A percentile compares a stretch with the other conserved stretches of the same genome.
Evolutionary conservation across 75 land plant species (phyloP).

Genomic region (Selaginella moellendorffii): DNA sequence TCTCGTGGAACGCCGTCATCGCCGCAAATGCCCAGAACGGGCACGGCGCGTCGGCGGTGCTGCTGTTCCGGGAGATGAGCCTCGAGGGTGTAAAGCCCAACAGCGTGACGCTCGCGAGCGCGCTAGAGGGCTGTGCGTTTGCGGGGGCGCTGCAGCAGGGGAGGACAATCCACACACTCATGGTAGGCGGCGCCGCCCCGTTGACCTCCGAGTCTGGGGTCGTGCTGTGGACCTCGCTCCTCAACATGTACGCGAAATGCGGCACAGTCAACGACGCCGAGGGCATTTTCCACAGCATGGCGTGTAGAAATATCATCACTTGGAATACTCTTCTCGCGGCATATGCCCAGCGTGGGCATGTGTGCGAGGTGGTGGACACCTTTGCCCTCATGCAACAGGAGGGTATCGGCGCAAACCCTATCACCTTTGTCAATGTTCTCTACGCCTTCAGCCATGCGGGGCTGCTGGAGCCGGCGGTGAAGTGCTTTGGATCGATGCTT

Average conservation of each 20-base stretch:
- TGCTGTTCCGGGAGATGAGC: not conserved
- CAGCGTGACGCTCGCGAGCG: not conserved
- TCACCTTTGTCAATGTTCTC: conserved; percentile 30
- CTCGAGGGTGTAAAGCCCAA: not conserved
- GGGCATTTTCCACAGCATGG: conserved; percentile 24
- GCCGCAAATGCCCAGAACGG: not conserved
- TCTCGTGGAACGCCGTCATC: not conserved
- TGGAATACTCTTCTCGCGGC: conserved; percentile 59
- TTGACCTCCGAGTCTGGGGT: conserved; percentile 3
- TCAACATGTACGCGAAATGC: conserved; percentile 28
- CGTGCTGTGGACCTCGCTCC: conserved; percentile 34
- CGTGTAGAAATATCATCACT: conserved; percentile 29
- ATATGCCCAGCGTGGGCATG: conserved; percentile 25
- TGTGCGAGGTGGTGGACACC: conserved; percentile 31
- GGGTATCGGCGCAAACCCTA: conserved; percentile 31
- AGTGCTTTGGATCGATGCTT: not conserved
- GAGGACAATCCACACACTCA: too few species aligned
- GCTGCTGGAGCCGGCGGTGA: not conserved
- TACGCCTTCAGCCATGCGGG: conserved; percentile 22
- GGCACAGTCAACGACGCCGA: conserved; percentile 30
- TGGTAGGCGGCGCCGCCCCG: not conserved
- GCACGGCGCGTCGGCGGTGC: not conserved
- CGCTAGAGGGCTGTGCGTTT: not conserved
- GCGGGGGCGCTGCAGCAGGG: not conserved
- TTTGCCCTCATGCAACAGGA: conserved; percentile 38